phyloP scores from a whole-genome alignment of 2,329 filamentous ascomycete species.

The Herpomyces periplanetae region DNA sequence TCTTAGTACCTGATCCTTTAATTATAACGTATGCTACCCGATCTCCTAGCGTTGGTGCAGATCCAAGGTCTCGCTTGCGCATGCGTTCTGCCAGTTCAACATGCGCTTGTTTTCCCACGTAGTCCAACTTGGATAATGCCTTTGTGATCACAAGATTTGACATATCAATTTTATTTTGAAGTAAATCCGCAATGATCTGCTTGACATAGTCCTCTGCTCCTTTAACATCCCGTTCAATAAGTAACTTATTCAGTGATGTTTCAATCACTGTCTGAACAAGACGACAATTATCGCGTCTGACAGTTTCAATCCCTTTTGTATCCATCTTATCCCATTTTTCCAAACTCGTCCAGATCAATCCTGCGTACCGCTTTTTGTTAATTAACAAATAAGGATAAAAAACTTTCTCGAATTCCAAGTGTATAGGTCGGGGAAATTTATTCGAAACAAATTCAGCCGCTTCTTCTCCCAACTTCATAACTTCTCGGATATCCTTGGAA shows the following conservation, averaged over 20 bases:
- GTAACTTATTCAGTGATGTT: conserved; percentile 68
- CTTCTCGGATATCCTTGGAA: conserved; percentile 40
- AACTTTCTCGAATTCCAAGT: conserved; percentile 94
- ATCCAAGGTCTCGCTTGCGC: conserved; percentile 82
- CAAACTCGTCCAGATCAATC: conserved; percentile 81
- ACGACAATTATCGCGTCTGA: conserved; percentile 76
- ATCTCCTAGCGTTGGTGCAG: conserved; percentile 62
- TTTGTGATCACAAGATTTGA: conserved; percentile 97
- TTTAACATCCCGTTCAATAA: conserved; percentile 63
- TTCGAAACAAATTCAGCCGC: conserved; percentile 53
- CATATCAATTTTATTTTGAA: conserved; percentile 96
- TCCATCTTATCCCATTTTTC: conserved; percentile 98
- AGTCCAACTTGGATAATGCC: conserved; percentile 44
- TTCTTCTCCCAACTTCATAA: conserved; percentile 84
- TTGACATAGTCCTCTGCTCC: conserved; percentile 90
- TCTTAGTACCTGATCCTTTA: conserved; percentile 57
- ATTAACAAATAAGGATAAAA: conserved; percentile 93
- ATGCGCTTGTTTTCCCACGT: conserved; percentile 71
- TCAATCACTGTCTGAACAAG: conserved; percentile 91
- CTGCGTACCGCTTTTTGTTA: conserved; percentile 98
- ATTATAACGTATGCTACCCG: conserved; percentile 95
- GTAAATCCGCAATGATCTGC: conserved; percentile 59
- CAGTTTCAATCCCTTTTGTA: conserved; percentile 94
- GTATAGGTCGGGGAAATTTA: conserved; percentile 87
- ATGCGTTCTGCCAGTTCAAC: conserved; percentile 81